Evolutionary conservation across 2,329 filamentous ascomycete species (phyloP).

Genomic region (Epichloe sp.): DNA sequence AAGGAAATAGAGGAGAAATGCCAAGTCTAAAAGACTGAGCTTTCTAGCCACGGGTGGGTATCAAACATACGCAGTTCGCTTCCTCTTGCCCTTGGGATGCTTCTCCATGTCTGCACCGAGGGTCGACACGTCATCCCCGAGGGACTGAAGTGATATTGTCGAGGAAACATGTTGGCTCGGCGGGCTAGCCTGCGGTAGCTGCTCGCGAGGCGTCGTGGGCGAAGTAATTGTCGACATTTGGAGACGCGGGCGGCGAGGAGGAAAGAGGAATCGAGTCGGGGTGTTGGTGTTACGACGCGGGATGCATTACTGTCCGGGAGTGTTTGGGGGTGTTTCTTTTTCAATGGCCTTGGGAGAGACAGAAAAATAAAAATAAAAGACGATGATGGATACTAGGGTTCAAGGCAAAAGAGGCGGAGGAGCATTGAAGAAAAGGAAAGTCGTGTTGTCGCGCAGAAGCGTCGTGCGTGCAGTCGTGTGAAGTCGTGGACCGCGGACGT

Average conservation of each 20-base stretch:
- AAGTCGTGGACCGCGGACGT: slow-evolving; percentile 3
- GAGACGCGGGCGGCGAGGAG: slow-evolving; percentile 4
- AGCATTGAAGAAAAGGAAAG: background rate
- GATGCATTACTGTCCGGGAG: slow-evolving; percentile 7
- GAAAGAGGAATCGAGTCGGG: background rate
- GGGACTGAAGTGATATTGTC: slow-evolving; percentile 7
- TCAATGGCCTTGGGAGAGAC: background rate
- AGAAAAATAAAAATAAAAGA: background rate
- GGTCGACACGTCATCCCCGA: slow-evolving; percentile 1
- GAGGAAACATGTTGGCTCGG: slow-evolving; percentile 13
- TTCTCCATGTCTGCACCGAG: slow-evolving; percentile 19
- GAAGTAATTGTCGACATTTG: slow-evolving; percentile 14
- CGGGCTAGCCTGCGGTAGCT: slow-evolving; percentile 11
- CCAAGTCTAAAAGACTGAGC: no score
- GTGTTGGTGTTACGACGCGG: slow-evolving; percentile 4
- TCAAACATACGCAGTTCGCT: slow-evolving; percentile 46
- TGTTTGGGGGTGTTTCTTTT: no score
- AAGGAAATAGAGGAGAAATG: background rate
- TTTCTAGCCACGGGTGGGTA: background rate
- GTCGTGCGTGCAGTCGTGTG: background rate
- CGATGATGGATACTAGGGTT: background rate
- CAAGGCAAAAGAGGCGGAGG: background rate
- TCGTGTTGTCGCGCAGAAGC: slow-evolving; percentile 8
- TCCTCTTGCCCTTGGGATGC: slow-evolving; percentile 48
- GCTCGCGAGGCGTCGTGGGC: slow-evolving; percentile 11